Base-by-base conservation (phyloP, 1,139 yeast genomes). In the Suhomyces atakaporum region DNA sequence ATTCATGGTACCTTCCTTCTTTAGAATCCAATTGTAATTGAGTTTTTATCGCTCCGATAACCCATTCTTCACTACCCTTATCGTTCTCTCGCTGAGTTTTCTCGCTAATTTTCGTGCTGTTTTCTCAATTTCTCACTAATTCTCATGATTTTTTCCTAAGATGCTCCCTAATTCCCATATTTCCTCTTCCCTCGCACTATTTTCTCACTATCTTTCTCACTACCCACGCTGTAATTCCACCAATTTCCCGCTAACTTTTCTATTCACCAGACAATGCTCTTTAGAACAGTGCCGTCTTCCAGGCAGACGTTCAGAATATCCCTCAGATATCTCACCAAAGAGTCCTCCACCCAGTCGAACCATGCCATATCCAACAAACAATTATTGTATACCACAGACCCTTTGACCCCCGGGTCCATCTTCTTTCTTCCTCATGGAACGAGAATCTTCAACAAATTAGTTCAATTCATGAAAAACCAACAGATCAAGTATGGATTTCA, bases 361-460 rank as follows among this genome's bases (percentile, higher is more conserved):
- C 69, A 73, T 19, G 54, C 71, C 15, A 67, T 80, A 9, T 78
- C 85, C n/a, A 71, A 65, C 8, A 75, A 73, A 45, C 96, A 89
- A 55, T 77, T 77, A 43, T 66, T 90, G 26, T 89, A 82, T 57
- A 78, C 84, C 65, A 80, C 86, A 1, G 95, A 87, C 57, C 75
- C 82, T 8, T 61, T 78, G 11, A 82, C 96, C 0, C 97, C 97
- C 0, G 97, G 97, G 0, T 83, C 92, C 2, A 74, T 84, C 4
- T 90, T 90, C 68, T 89, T 90, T 54, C 68, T 90, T 21, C 97
- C 97, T 2, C 92, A 88, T 58, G 97, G 97, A 3, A 80, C 97
- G 2, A 69, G 94, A 33, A 75, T 90, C 33, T 85, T 89, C 68
- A 89, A 88, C 60, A 82, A 79, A 50, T 66, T 90, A 42, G 68